These are phyloP conservation scores for Hemerocallis citrina DNA, from an alignment of 106 monocot genomes.

Conservation along the genomic window DNA sequence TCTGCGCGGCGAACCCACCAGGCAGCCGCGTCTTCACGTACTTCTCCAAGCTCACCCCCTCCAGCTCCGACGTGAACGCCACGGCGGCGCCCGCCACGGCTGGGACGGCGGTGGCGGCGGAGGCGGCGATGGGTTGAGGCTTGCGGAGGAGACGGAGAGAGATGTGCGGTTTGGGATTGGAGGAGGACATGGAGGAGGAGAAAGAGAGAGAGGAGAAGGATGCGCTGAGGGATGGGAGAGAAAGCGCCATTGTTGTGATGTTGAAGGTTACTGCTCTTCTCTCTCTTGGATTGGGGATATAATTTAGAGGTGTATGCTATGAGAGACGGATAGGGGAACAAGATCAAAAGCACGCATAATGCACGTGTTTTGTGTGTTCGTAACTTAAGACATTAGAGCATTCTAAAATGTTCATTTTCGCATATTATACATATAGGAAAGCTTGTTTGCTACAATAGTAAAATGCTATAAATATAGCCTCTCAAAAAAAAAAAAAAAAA, in stretches of 20 bases:
- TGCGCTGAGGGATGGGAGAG: slow-evolving; percentile 14
- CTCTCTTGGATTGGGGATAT: no score
- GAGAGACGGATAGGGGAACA: no score
- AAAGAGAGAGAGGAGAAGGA: slow-evolving; percentile 52
- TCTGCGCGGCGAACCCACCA: slow-evolving; percentile 92
- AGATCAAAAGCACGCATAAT: no score
- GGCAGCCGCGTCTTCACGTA: slow-evolving; percentile 90
- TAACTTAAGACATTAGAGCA: no score
- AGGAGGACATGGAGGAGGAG: slow-evolving; percentile 35
- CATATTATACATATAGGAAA: no score
- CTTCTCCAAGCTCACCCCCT: slow-evolving; percentile 57
- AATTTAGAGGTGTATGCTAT: no score
- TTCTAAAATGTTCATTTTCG: no score
- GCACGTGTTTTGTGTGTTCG: no score
- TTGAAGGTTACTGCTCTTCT: no score
- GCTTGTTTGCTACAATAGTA: no score
- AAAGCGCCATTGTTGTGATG: slow-evolving; percentile 1
- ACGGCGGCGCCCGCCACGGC: slow-evolving; percentile 10
- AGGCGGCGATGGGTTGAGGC: slow-evolving; percentile 5
- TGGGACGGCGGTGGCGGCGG: slow-evolving; percentile 15
- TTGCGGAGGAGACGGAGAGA: slow-evolving; percentile 2
- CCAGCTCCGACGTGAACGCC: slow-evolving; percentile 10
- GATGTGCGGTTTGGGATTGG: slow-evolving; percentile 4
- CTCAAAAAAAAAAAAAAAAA: no score
- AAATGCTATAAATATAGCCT: no score